phyloP scores from a whole-genome alignment of 164 flowering plant genomes.

The Saururus chinensis region DNA sequence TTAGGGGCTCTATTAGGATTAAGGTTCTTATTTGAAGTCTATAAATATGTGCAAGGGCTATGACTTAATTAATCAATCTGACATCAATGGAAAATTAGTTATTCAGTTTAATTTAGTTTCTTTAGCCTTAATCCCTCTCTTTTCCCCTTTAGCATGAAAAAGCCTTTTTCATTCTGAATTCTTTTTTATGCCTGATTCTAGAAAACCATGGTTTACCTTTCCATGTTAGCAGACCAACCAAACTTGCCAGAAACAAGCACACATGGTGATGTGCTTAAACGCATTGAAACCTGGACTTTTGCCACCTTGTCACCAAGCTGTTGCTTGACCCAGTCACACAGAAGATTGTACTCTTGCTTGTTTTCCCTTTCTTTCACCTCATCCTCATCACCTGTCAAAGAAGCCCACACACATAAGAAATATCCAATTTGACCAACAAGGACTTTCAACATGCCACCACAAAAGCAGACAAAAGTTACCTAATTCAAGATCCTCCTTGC shows the following conservation, averaged over 20 bases:
- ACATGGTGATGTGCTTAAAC: constrained; percentile 92
- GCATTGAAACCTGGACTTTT: constrained; percentile 87
- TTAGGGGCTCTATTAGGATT: too few species aligned
- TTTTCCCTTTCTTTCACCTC: constrained; percentile 82
- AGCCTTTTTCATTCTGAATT: background rate
- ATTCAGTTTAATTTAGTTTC: too few species aligned
- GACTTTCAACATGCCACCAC: background rate
- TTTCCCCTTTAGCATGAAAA: too few species aligned
- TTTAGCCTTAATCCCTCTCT: too few species aligned
- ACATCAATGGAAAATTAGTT: too few species aligned
- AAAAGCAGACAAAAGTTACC: constrained; percentile 39
- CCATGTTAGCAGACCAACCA: constrained; percentile 99
- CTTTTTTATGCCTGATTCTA: background rate
- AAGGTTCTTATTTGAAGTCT: too few species aligned
- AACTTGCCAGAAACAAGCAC: constrained; percentile 99
- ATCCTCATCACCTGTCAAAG: constrained; percentile 73
- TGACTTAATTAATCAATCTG: too few species aligned
- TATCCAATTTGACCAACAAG: background rate
- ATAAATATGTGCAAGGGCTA: too few species aligned
- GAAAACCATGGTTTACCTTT: constrained; percentile 42
- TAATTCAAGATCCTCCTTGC: constrained; percentile 95
- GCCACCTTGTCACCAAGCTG: constrained; percentile 97
- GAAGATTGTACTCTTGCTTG: constrained; percentile 69
- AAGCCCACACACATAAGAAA: background rate
- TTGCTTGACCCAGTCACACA: constrained; percentile 96